Evolutionary conservation across 2,329 filamentous ascomycete genomes (phyloP), one percentile per base, ranked within the genome.

Genomic region (Aspergillus pseudoterreus): DNA sequence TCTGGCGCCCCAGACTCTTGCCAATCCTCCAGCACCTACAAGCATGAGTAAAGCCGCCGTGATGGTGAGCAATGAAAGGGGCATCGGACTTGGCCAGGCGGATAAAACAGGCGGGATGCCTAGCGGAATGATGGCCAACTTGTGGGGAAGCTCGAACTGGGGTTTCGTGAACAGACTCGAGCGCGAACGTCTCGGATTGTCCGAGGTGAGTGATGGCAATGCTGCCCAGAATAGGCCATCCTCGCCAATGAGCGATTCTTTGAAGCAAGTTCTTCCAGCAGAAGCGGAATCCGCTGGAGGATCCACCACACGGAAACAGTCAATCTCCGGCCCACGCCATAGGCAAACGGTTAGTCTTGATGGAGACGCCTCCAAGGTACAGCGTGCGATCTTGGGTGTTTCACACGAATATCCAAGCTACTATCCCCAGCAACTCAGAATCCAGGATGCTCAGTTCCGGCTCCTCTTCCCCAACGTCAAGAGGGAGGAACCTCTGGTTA

Each of bases 71-170:
- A 87, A 86, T 47, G 91, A 96, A 64, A 82, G 86, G 54, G 83
- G 84, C 2, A 77, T 90, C 51, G 81, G 80, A 3, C 71, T 84
- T 15, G 84, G 84, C n/a, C 72, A 75, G 45, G 76, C 75, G 53
- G 81, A 84, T 60, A 82, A 78, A 43, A 80, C 80, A n/a, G 83
- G 87, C 39, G 82, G 82, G 19, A 83, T 96, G 71, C 90, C 92
- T 1, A 88, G 88, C 45, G 90, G 90, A 12, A 84, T 96, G 55
- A 83, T 96, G 76, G 92, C 92, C 30, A 97, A 97, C 67, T 82
- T 95, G 50, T 97, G 92, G 92, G 92, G 92, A 45, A 95, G 86
- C 63, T 87, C 84, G 51, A 86, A 91, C 43, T 96, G 91, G 89
- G 83, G 83, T 12, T 82, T 82, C 57, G 73, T 87, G 52, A 86